Evolutionary conservation across 768 basidiomycete species (phyloP), one percentile per base, ranked within the genome.

Genomic region (Trametes sanguinea): DNA sequence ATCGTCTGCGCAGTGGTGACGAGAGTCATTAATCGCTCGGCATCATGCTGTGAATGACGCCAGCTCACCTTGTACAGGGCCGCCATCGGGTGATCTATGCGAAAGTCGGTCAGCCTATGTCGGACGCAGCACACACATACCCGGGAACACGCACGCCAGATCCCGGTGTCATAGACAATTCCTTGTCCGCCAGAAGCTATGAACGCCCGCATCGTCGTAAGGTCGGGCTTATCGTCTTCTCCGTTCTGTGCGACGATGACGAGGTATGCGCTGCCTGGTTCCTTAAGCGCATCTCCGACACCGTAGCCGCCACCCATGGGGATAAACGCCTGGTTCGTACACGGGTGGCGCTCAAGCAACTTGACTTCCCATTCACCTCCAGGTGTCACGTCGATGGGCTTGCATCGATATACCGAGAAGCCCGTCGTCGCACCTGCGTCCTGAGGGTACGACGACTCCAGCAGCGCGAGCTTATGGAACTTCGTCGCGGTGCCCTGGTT

Each of bases 401-500:
- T 83, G 72, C 92, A 92, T 44, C 93, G 80, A 75, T 93, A 99
- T 16, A 98, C 86, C 0, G 93, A 92, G 43, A 98, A 78, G 6
- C 85, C 90, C 6, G 84, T 71, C 1, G 84, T 85, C 2, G 88
- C 93, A 1, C 77, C 78, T 2, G 76, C 64, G 11, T 73, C 81
- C 1, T 74, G 68, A 0, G 90, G 85, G 73, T 95, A 97, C 6
- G 83, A 85, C 3, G 83, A 81, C 11, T 77, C 75, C 33, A 92
- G 76, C n/a, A 87, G 78, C 3, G 92, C 83, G 39, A 98, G 82
- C 72, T 95, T 92, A 78, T 98, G 94, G 76, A 90, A 98, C 75
- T 99, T 99, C 68, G 75, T 81, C 0, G 97, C 97, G 3, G 94
- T 92, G 44, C 92, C 94, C 65, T 84, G 88, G 74, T 98, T 98